These are phyloP conservation scores for Ramichloridium luteum DNA, from an alignment of 2,329 filamentous ascomycete genomes.

Conservation along the genomic window DNA sequence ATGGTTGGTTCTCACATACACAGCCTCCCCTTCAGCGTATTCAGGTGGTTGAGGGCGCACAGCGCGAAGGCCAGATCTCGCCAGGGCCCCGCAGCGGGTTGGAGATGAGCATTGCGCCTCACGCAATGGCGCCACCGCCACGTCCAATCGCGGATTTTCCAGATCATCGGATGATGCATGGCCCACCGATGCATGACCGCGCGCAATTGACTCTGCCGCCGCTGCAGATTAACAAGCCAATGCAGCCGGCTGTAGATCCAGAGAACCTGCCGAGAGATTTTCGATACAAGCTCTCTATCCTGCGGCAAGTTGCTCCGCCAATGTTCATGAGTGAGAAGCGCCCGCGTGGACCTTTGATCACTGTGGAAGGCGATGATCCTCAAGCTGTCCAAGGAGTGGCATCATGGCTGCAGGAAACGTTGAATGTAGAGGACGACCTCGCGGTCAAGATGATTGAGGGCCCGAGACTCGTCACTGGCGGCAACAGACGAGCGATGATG, in stretches of 20 bases:
- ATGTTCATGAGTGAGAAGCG: conserved; percentile 32
- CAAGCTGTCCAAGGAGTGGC: conserved; percentile 54
- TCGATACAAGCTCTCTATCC: conserved; percentile 61
- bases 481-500: conserved; percentile 23
- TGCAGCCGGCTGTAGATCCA: background rate
- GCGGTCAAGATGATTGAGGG: conserved; percentile 39
- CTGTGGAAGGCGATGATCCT: conserved; percentile 62
- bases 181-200: conserved; percentile 29
- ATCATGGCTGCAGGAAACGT: conserved; percentile 45
- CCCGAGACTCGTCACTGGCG: conserved; percentile 30
- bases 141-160: conserved; percentile 30
- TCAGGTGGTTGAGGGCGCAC: too few species aligned
- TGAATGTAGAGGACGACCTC: conserved; percentile 42
- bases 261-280: conserved; percentile 39
- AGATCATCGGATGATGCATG: conserved; percentile 23
- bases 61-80: too few species aligned
- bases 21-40: too few species aligned
- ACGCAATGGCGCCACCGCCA: conserved; percentile 43
- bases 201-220: conserved; percentile 42
- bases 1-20: too few species aligned
- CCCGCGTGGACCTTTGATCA: conserved; percentile 63
- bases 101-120: conserved; percentile 24
- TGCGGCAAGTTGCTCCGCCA: conserved; percentile 64
- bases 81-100: too few species aligned
- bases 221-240: conserved; percentile 31